Percentiles rank a stretch among this genome's conserved stretches.
Conservation (phyloP, 371 early-diverging fungal genomes). For the Nematocida parisii region DNA sequence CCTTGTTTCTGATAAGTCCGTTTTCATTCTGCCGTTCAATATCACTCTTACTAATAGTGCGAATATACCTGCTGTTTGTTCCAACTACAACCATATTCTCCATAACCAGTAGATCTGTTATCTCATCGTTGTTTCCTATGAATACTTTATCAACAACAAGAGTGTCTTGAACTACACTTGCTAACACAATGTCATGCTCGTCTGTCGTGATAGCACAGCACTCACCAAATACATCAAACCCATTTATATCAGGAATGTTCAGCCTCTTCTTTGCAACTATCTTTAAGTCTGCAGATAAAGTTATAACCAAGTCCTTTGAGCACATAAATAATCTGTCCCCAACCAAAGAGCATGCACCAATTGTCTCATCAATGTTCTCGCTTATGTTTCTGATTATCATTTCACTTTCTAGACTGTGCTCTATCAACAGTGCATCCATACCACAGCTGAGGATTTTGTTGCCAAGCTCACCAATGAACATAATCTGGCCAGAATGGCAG, state of each 20-base stretch:
- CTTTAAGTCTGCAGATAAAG: conserved; percentile 6
- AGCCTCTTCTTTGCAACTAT: not conserved
- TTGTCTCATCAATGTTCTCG: not conserved
- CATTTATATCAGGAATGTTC: not conserved
- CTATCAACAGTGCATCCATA: conserved; percentile 18
- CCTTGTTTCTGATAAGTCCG: not conserved
- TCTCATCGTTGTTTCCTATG: conserved; percentile 56
- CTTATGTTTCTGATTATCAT: conserved; percentile 9
- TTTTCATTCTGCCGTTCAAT: not conserved
- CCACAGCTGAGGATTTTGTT: conserved; percentile 12
- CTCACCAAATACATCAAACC: conserved; percentile 14
- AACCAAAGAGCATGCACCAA: not conserved
- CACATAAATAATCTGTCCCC: conserved; percentile 2
- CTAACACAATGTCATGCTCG: conserved; percentile 29
- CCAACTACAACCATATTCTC: conserved; percentile 7
- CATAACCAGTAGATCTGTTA: conserved; percentile 37
- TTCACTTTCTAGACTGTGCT: conserved; percentile 22
- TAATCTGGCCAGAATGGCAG: not conserved
- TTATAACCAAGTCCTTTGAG: not conserved
- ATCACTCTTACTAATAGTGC: not conserved
- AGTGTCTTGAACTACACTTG: not conserved
- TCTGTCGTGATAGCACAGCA: conserved; percentile 29
- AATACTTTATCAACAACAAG: conserved; percentile 11
- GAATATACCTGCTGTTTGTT: conserved; percentile 39
- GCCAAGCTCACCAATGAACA: conserved; percentile 9